These are phyloP conservation scores for Rachicladosporium sp. DNA, from an alignment of 2,329 filamentous ascomycete species.

Conservation along the genomic window DNA sequence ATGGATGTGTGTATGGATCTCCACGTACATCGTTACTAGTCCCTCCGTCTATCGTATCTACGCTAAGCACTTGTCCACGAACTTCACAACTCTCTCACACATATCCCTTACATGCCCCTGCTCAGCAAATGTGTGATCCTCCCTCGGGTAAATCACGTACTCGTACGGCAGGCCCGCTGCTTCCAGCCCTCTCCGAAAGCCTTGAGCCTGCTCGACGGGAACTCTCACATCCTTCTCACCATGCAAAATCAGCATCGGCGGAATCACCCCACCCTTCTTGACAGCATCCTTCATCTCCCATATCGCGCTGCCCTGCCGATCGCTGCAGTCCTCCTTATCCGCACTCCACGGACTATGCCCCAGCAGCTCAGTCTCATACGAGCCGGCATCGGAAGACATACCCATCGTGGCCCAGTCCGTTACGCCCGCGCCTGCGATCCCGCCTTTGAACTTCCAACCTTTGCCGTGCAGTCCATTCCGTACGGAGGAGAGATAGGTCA, in stretches of 20 bases:
- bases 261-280: slow-evolving; percentile 7
- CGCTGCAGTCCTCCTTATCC: slow-evolving; percentile 10
- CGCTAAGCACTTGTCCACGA: slow-evolving; percentile 10
- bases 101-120: slow-evolving; percentile 19
- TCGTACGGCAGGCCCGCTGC: slow-evolving; percentile 20
- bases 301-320: slow-evolving; percentile 16
- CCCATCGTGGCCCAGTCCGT: slow-evolving; percentile 26
- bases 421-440: slow-evolving; percentile 27
- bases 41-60: slow-evolving; percentile 3
- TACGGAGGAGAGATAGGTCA: slow-evolving; percentile 26
- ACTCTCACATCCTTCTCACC: slow-evolving; percentile 24
- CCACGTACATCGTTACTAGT: too few species aligned
- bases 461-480: slow-evolving; percentile 23
- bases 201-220: slow-evolving; percentile 24
- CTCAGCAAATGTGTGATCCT: slow-evolving; percentile 21
- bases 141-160: slow-evolving; percentile 25
- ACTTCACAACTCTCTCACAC: slow-evolving; percentile 13
- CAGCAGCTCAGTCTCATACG: slow-evolving; percentile 16
- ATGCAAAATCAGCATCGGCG: slow-evolving; percentile 25
- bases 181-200: slow-evolving; percentile 21
- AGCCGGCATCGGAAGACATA: slow-evolving; percentile 22
- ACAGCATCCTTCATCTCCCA: slow-evolving; percentile 19
- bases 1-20: too few species aligned
- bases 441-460: slow-evolving; percentile 27
- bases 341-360: slow-evolving; percentile 16